Conservation (phyloP, 768 basidiomycete genomes). For the Termitomyces bulborhizus region DNA sequence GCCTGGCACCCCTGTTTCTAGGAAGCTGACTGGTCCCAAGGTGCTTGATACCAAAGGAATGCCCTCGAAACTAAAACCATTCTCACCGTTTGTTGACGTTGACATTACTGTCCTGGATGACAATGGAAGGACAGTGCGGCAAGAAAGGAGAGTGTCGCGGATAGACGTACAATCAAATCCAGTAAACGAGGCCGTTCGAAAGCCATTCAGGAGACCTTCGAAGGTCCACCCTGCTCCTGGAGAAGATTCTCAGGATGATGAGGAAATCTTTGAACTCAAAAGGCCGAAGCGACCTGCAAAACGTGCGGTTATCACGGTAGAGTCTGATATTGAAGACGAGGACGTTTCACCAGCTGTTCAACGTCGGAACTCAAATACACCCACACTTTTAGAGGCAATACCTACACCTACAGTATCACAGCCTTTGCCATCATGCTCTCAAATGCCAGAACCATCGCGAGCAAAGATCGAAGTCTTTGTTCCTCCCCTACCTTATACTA, state of each 20-base stretch:
- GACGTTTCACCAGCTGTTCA: constrained; percentile 8
- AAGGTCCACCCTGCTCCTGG: background rate
- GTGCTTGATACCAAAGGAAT: constrained; percentile 17
- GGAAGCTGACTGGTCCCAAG: constrained; percentile 17
- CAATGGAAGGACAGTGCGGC: constrained; percentile 47
- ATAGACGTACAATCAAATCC: constrained; percentile 34
- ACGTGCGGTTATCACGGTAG: constrained; percentile 32
- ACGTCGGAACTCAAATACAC: constrained; percentile 7
- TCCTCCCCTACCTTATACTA: constrained; percentile 31
- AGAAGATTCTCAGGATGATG: constrained; percentile 18
- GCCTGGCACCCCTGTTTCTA: constrained; percentile 28
- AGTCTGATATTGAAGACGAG: constrained; percentile 33
- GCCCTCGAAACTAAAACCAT: constrained; percentile 29
- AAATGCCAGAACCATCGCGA: constrained; percentile 11
- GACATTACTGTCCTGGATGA: constrained; percentile 67
- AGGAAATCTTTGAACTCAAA: constrained; percentile 15
- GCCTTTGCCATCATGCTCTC: constrained; percentile 7
- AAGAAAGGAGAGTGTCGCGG: constrained; percentile 55
- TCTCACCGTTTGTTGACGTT: constrained; percentile 48
- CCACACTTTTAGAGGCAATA: background rate
- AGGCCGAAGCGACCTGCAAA: constrained; percentile 21
- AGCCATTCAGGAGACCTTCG: background rate
- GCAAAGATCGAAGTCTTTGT: constrained; percentile 34
- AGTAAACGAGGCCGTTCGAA: constrained; percentile 4
- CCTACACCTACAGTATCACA: background rate